Evolutionary conservation across 495 filamentous ascomycete genomes (phyloP), one percentile per base, ranked within the genome.

Genomic region (Rhizodiscina lignyota): DNA sequence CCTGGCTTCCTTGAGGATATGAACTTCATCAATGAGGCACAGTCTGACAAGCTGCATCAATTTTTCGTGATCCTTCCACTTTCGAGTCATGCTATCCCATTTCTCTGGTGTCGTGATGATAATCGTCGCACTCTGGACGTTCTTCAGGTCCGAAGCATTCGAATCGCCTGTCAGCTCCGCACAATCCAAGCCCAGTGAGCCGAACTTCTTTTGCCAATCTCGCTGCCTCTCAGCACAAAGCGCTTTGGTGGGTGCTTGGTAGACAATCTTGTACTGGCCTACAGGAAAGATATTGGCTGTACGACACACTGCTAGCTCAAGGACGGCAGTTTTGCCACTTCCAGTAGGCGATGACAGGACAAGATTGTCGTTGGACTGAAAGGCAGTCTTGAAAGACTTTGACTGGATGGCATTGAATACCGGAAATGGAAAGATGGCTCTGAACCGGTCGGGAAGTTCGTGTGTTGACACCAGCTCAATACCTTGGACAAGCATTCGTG

Each of bases 51-150:
- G 59, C 42, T 83, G 70, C 57, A 96, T 73, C 17, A 97, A 60
- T 44, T 67, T 81, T 32, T 65, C 64, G 48, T 96, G 83, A 45
- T 96, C 89, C 45, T 81, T 76, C 89, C 89, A 97, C 54, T 85
- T 89, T 21, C 89, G 68, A 1, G 89, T 97, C 54, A 97, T 79
- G 39, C 83, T 92, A 54, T 97, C 89, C 89, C 89, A 97, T 52
- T 97, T 97, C 55, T 97, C 89, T 1, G 89, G 89, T 0, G 89
- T 97, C 0, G 89, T 96, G 33, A 97, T 76, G 39, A 97, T 93
- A 38, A 97, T 84, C 34, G 77, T 79, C 23, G 86, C 87, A 45
- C 61, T 73, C 35, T 84, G 77, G 10, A 94, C 79, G 39, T 66
- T 72, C 30, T 62, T 64, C 39, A 93, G 61, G 44, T 93, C 77